Percentiles rank a stretch among this genome's conserved stretches.
Conservation (phyloP, 1,139 yeast genomes). For the Lipomyces yarrowii region DNA sequence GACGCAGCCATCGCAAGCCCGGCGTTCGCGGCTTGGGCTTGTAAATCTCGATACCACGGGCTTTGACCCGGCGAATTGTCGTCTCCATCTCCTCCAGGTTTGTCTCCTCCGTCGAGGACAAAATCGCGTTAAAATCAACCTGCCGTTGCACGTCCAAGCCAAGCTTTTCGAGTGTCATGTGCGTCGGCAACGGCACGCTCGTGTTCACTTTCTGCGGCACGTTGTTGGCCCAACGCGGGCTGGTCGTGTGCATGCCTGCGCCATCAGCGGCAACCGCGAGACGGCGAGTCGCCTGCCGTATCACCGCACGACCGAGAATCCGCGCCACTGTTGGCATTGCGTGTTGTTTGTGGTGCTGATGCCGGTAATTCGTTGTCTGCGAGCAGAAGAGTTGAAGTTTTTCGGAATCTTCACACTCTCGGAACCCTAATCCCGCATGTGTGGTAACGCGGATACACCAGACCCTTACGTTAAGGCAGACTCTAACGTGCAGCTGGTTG, state of each 20-base stretch:
- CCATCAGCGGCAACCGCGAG: not conserved
- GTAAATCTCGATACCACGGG: slow-evolving; percentile 19
- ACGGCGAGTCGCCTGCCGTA: not conserved
- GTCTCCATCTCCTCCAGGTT: slow-evolving; percentile 1
- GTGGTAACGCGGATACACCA: no score
- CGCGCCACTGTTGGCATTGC: not conserved
- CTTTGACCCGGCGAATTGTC: slow-evolving; percentile 7
- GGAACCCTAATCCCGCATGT: no score
- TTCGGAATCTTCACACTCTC: not conserved
- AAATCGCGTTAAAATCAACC: slow-evolving; percentile 3
- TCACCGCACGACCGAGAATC: not conserved
- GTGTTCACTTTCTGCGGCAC: slow-evolving; percentile 1
- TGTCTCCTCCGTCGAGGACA: not conserved
- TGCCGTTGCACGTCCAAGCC: slow-evolving; percentile 5
- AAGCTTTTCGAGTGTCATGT: slow-evolving; percentile 2
- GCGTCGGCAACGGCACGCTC: slow-evolving; percentile 52
- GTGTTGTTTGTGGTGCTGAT: not conserved
- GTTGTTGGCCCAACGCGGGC: slow-evolving; percentile 7
- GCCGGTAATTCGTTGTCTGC: not conserved
- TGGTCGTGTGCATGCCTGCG: slow-evolving; percentile 5
- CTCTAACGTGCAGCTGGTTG: no score
- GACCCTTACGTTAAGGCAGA: no score
- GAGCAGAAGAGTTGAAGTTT: not conserved
- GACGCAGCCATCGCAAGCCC: slow-evolving; percentile 70
- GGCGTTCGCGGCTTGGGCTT: slow-evolving; percentile 34